Conservation (phyloP, 129 eudicot species). For the Escallonia herrerae region DNA sequence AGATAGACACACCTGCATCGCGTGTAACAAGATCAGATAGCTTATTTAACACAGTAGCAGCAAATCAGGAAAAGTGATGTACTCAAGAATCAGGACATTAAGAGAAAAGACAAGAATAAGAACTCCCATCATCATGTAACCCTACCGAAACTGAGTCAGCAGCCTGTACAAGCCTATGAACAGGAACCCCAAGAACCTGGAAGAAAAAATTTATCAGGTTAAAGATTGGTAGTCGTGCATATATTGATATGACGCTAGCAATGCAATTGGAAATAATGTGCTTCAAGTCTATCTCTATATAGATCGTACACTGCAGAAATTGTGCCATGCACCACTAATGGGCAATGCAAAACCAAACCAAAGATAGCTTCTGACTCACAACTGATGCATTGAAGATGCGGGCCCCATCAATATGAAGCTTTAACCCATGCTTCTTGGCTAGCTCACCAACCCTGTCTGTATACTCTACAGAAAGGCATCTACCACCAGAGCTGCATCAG, state of each 20-base stretch:
- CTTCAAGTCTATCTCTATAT: background rate
- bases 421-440: conserved; percentile 75
- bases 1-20: conserved; percentile 71
- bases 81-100: too few species aligned
- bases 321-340: too few species aligned
- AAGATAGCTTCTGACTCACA: conserved; percentile 37
- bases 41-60: too few species aligned
- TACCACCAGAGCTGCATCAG: conserved; percentile 79
- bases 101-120: background rate
- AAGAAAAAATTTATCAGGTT: conserved; percentile 5
- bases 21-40: background rate
- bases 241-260: background rate
- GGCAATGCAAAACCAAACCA: too few species aligned
- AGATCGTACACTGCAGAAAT: too few species aligned
- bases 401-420: conserved; percentile 99
- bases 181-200: conserved; percentile 24
- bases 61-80: too few species aligned
- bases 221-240: background rate
- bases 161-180: too few species aligned
- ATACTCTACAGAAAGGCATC: conserved; percentile 79
- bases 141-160: background rate
- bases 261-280: too few species aligned
- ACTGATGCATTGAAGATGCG: conserved; percentile 83
- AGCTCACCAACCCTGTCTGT: conserved; percentile 82
- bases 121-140: background rate